Conservation (phyloP, 75 land plant species). For the Sequoia sempervirens region DNA sequence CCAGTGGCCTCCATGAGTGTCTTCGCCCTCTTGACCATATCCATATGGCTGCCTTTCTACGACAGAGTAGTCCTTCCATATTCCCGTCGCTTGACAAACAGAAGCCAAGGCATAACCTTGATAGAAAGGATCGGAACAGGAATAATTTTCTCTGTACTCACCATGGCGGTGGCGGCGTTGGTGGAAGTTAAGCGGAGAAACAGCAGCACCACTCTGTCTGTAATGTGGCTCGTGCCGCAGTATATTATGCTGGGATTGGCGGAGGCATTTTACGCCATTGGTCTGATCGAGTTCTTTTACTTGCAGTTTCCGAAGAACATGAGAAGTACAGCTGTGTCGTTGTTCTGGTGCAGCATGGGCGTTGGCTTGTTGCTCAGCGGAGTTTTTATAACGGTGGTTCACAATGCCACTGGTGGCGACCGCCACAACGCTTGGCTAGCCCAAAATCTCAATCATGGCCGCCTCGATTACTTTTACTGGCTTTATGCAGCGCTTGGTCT, state of each 20-base stretch:
- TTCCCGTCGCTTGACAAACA: constrained; percentile 29
- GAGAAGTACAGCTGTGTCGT: constrained; percentile 63
- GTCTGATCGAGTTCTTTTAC: constrained; percentile 79
- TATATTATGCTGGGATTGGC: constrained; percentile 65
- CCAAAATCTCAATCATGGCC: constrained; percentile 54
- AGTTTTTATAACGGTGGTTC: constrained; percentile 56
- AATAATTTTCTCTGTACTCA: constrained; percentile 29
- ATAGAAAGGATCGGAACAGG: constrained; percentile 72
- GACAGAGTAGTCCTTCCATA: constrained; percentile 52
- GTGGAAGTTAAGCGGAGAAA: constrained; percentile 41
- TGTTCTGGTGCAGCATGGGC: constrained; percentile 54
- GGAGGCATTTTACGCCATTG: constrained; percentile 75
- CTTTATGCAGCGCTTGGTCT: constrained; percentile 54
- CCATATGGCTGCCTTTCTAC: constrained; percentile 58
- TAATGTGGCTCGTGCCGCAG: constrained; percentile 82
- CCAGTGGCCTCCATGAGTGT: constrained; percentile 55
- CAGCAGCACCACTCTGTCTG: constrained; percentile 13
- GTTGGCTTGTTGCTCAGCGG: constrained; percentile 68
- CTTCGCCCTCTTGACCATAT: constrained; percentile 41
- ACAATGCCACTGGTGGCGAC: constrained; percentile 24
- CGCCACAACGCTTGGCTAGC: constrained; percentile 73
- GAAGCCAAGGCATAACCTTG: constrained; percentile 44
- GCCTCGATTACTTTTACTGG: constrained; percentile 78
- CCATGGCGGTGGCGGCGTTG: constrained; percentile 59
- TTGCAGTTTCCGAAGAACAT: constrained; percentile 85